phyloP scores from a whole-genome alignment of 2,329 filamentous ascomycete genomes.

The Aspergillus intermedius region DNA sequence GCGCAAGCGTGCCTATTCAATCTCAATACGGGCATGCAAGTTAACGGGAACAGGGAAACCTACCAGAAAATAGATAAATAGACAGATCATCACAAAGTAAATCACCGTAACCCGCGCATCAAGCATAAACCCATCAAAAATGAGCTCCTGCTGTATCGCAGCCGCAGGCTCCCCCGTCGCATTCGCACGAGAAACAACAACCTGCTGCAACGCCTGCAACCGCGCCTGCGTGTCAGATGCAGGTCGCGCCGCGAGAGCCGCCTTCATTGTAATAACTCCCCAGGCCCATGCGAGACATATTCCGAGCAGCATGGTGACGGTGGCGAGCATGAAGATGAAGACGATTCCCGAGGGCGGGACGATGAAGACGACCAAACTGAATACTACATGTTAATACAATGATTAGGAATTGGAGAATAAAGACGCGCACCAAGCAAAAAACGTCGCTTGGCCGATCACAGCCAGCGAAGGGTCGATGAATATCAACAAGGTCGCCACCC shows the following conservation, averaged over 20 bases:
- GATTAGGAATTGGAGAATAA: not conserved
- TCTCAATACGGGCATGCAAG: not conserved
- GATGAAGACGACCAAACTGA: conserved; percentile 37
- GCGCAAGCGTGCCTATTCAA: conserved; percentile 36
- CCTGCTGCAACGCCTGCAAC: conserved; percentile 29
- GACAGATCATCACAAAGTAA: conserved; percentile 33
- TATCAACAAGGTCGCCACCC: conserved; percentile 43
- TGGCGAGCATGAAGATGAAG: conserved; percentile 40
- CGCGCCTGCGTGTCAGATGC: conserved; percentile 31
- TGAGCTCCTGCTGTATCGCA: conserved; percentile 29
- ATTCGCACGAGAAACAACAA: conserved; percentile 27
- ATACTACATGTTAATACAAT: not conserved
- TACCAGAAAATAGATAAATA: conserved; percentile 41
- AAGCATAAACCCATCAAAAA: conserved; percentile 44
- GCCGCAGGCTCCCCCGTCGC: conserved; percentile 20
- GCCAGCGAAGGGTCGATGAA: conserved; percentile 41
- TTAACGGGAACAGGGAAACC: not conserved
- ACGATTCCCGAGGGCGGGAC: conserved; percentile 43
- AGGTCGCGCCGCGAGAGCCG: conserved; percentile 40
- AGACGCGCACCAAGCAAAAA: conserved; percentile 32
- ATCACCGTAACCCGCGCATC: conserved; percentile 41
- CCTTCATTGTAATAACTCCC: conserved; percentile 46
- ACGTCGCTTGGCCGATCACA: conserved; percentile 40
- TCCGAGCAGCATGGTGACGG: conserved; percentile 40
- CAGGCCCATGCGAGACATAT: conserved; percentile 46